A percentile compares a stretch with the other conserved stretches of the same genome.
Evolutionary conservation across 768 basidiomycete species (phyloP).

Genomic region (Trametes elegans): DNA sequence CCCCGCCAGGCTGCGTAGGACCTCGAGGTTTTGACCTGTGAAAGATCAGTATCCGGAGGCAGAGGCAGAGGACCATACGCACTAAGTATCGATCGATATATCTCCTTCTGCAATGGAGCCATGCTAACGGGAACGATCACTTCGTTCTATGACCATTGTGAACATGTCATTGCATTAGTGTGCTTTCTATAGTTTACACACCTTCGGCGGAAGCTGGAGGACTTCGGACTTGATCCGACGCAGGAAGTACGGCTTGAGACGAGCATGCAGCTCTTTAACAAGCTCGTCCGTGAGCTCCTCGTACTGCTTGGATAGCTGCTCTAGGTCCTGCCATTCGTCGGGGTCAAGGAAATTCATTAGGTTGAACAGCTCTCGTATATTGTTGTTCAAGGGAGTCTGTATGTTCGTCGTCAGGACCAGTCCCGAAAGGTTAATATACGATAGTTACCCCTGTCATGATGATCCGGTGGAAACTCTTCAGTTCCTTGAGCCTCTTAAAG

Average conservation of each 20-base stretch:
- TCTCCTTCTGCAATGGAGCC: slow-evolving; percentile 80
- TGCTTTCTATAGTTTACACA: slow-evolving; percentile 28
- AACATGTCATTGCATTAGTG: not conserved
- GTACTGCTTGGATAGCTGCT: slow-evolving; percentile 69
- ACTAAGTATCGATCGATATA: slow-evolving; percentile 87
- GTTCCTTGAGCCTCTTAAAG: slow-evolving; percentile 78
- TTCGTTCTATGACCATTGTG: slow-evolving; percentile 58
- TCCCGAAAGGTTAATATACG: not conserved
- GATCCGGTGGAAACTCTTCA: slow-evolving; percentile 75
- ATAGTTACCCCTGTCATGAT: slow-evolving; percentile 81
- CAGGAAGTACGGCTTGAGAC: slow-evolving; percentile 86
- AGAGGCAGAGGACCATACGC: slow-evolving; percentile 24
- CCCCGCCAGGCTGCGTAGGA: slow-evolving; percentile 59
- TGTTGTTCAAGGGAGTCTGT: slow-evolving; percentile 94
- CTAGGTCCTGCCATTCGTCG: slow-evolving; percentile 70
- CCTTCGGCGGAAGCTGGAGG: slow-evolving; percentile 88
- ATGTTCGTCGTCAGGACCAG: not conserved
- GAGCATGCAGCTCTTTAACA: slow-evolving; percentile 73
- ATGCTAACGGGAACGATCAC: slow-evolving; percentile 91
- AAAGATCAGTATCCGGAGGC: slow-evolving; percentile 2
- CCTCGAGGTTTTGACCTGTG: slow-evolving; percentile 66
- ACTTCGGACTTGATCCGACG: slow-evolving; percentile 94
- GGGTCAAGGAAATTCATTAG: slow-evolving; percentile 95
- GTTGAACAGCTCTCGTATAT: slow-evolving; percentile 94
- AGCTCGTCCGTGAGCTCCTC: slow-evolving; percentile 77